Percentiles rank a stretch among this genome's conserved stretches.
These are phyloP conservation scores for Penstemon newberryi DNA, from an alignment of 257 asterid species.

Conservation along the genomic window DNA sequence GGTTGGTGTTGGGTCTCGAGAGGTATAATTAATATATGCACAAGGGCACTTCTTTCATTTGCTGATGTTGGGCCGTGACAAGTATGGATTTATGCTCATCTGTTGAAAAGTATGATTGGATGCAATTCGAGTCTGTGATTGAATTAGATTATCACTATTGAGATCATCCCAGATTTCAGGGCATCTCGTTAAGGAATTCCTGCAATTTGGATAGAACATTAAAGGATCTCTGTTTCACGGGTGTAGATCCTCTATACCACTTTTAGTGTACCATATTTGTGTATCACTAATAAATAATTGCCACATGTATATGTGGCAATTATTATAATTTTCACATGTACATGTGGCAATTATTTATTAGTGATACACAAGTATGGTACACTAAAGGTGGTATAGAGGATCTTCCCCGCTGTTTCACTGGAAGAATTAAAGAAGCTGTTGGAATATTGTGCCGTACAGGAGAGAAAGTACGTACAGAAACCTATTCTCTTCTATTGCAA, in stretches of 20 bases:
- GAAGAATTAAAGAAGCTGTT: conserved; percentile 84
- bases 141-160: conserved; percentile 11
- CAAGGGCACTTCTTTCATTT: neutral
- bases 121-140: neutral
- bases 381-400: no score
- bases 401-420: conserved; percentile 81
- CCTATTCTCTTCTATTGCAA: conserved; percentile 85
- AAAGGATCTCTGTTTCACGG: conserved; percentile 80
- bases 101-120: conserved; percentile 6
- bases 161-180: conserved; percentile 67
- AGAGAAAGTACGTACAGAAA: conserved; percentile 52
- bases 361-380: no score
- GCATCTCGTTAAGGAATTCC: conserved; percentile 36
- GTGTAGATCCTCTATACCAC: no score
- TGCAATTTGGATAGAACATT: conserved; percentile 62
- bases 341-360: no score
- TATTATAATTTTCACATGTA: no score
- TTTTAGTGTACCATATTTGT: no score
- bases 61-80: conserved; percentile 19
- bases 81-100: neutral
- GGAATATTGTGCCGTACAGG: conserved; percentile 70
- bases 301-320: no score
- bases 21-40: conserved; percentile 13
- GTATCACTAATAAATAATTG: no score
- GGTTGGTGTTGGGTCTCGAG: conserved; percentile 25